These are phyloP conservation scores for Clarkia xantiana DNA, from an alignment of 345 rosid species.

Conservation along the genomic window DNA sequence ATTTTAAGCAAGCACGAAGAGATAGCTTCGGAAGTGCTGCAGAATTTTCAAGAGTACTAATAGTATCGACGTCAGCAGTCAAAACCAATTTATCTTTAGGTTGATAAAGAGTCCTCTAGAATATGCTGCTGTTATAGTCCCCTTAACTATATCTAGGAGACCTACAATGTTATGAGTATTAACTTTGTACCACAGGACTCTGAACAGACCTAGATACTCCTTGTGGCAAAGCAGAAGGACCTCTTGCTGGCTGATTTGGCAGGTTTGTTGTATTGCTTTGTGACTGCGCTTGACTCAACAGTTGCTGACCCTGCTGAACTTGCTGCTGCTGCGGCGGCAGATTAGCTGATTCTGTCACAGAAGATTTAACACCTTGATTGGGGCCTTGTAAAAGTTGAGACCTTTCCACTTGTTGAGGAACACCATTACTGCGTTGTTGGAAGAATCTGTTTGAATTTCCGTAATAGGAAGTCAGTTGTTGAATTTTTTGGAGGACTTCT, in stretches of 20 bases:
- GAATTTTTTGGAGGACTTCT: constrained; percentile 94
- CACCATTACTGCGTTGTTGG: constrained; percentile 47
- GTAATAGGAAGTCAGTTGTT: constrained; percentile 56
- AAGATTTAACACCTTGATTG: constrained; percentile 39
- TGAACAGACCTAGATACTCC: constrained; percentile 99
- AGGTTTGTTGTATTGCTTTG: constrained; percentile 39
- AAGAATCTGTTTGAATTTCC: constrained; percentile 52
- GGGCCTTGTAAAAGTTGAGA: constrained; percentile 41
- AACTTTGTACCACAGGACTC: constrained; percentile 41
- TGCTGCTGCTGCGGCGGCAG: constrained; percentile 40
- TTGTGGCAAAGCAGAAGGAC: constrained; percentile 72
- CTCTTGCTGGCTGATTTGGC: constrained; percentile 55
- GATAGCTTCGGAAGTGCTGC: too few relatives aligned
- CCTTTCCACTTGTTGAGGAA: constrained; percentile 50
- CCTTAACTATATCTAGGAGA: too few relatives aligned
- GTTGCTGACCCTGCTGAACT: constrained; percentile 57
- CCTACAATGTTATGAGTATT: not conserved
- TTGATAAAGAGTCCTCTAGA: too few relatives aligned
- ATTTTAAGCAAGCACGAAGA: too few relatives aligned
- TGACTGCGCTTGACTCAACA: constrained; percentile 45
- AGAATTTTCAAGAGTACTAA: too few relatives aligned
- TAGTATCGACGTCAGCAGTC: too few relatives aligned
- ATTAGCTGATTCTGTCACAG: constrained; percentile 30
- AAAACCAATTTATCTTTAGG: too few relatives aligned
- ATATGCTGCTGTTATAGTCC: too few relatives aligned